Evolutionary conservation across 352 stramenopile species (phyloP).

Genomic region (Pythium chondricola): DNA sequence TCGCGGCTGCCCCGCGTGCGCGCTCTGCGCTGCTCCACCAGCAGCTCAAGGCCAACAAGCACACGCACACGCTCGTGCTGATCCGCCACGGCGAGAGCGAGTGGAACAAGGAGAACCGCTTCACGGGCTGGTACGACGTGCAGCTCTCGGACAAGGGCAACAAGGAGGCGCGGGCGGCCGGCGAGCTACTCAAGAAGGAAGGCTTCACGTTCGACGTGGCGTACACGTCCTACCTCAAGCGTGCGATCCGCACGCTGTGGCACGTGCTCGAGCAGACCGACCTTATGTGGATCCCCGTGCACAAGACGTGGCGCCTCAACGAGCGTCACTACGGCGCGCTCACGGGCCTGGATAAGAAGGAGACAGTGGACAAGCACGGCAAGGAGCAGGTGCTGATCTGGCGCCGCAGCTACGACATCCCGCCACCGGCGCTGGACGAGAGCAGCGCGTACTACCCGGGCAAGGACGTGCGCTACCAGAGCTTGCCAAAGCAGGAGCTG

Average conservation of each 20-base stretch:
- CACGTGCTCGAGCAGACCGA: conserved; percentile 93
- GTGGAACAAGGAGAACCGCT: conserved; percentile 94
- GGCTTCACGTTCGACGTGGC: conserved; percentile 94
- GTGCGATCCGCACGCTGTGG: conserved; percentile 92
- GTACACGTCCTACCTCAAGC: conserved; percentile 94
- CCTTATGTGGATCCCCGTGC: conserved; percentile 93
- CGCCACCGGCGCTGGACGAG: conserved; percentile 91
- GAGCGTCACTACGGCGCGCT: conserved; percentile 88
- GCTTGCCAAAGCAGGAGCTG: conserved; percentile 80
- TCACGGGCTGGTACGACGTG: conserved; percentile 93
- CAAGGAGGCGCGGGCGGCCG: conserved; percentile 88
- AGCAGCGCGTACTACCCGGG: conserved; percentile 89
- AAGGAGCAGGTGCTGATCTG: conserved; percentile 93
- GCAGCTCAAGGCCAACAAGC: conserved; percentile 23
- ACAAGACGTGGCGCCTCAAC: conserved; percentile 93
- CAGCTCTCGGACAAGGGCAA: conserved; percentile 88
- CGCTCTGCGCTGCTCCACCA: conserved; percentile 34
- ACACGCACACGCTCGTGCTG: conserved; percentile 88
- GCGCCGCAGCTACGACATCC: conserved; percentile 97
- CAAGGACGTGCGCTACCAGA: conserved; percentile 88
- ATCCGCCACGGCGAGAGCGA: conserved; percentile 92
- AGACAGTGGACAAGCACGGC: conserved; percentile 88
- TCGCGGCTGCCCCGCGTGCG: conserved; percentile 18
- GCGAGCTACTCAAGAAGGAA: conserved; percentile 85
- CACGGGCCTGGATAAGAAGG: conserved; percentile 88